Percentiles rank a stretch among this genome's conserved stretches.
Conservation (phyloP, 2,329 filamentous ascomycete species). For the Cadophora luteo-olivacea region DNA sequence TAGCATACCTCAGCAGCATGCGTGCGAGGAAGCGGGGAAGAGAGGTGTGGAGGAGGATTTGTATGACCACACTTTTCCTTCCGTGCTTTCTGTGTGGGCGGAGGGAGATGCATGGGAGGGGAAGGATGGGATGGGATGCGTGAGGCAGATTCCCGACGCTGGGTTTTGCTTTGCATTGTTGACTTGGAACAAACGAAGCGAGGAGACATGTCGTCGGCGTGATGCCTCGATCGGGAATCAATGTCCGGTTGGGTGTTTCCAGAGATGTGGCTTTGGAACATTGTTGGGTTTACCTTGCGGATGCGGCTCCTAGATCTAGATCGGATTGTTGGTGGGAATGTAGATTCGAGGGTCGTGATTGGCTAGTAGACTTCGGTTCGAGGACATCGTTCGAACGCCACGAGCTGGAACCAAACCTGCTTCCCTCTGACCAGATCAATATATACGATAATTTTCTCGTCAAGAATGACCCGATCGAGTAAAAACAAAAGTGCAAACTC, state of each 20-base stretch:
- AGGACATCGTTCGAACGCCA: not conserved
- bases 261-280: not conserved
- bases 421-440: not conserved
- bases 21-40: not conserved
- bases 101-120: not conserved
- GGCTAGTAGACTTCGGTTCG: not conserved
- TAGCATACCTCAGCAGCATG: too few species aligned
- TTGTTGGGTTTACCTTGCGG: too few species aligned
- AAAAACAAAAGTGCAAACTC: not conserved
- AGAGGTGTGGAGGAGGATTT: not conserved
- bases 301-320: constrained; percentile 6
- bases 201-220: constrained; percentile 4
- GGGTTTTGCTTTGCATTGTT: constrained; percentile 1
- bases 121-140: constrained; percentile 1
- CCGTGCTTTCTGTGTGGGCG: too few species aligned
- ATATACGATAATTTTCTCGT: too few species aligned
- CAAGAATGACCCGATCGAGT: not conserved
- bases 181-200: not conserved
- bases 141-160: not conserved
- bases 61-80: constrained; percentile 7
- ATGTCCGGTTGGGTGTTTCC: constrained; percentile 7
- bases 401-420: not conserved
- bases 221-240: not conserved
- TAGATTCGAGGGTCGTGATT: not conserved
- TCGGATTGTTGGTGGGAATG: not conserved